Percentiles rank a stretch among this genome's conserved stretches.
phyloP scores from a whole-genome alignment of 371 early-diverging fungal genomes.

The Lichtheimia ornata region DNA sequence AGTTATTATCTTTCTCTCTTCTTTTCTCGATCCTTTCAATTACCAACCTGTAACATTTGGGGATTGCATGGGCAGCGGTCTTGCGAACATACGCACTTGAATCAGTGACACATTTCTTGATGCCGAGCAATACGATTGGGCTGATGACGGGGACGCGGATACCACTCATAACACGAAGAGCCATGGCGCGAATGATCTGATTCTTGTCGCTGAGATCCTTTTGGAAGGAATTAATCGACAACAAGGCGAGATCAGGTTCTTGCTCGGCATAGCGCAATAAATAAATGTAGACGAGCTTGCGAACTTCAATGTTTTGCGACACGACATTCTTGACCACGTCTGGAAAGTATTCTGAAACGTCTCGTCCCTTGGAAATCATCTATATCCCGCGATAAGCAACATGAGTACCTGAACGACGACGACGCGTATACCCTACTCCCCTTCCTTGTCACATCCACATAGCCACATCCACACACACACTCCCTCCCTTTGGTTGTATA shows the following conservation, averaged over 20 bases:
- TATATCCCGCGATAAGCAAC: constrained; percentile 16
- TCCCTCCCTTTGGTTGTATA: not conserved
- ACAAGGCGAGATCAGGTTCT: constrained; percentile 91
- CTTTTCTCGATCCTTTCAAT: not conserved
- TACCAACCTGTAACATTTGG: constrained; percentile 78
- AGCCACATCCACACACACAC: not conserved
- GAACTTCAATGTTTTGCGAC: constrained; percentile 84
- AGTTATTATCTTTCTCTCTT: not conserved
- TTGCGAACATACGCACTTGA: constrained; percentile 92
- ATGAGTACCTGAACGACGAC: not conserved
- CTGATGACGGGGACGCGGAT: constrained; percentile 91
- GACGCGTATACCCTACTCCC: not conserved
- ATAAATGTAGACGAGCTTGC: constrained; percentile 94
- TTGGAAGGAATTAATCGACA: constrained; percentile 97
- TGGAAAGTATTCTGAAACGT: constrained; percentile 91
- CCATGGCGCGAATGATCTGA: constrained; percentile 92
- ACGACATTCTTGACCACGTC: constrained; percentile 97
- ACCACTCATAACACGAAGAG: constrained; percentile 92
- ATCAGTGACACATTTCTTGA: constrained; percentile 86
- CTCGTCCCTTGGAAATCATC: constrained; percentile 92
- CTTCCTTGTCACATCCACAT: not conserved
- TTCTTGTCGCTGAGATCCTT: constrained; percentile 92
- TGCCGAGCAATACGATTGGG: constrained; percentile 86
- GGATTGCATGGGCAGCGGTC: constrained; percentile 89
- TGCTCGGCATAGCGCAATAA: constrained; percentile 91